A percentile compares a stretch with the other conserved stretches of the same genome.
Evolutionary conservation across 192 early-diverging fungal genomes (phyloP).

Genomic region (Backusella tarrabulga): DNA sequence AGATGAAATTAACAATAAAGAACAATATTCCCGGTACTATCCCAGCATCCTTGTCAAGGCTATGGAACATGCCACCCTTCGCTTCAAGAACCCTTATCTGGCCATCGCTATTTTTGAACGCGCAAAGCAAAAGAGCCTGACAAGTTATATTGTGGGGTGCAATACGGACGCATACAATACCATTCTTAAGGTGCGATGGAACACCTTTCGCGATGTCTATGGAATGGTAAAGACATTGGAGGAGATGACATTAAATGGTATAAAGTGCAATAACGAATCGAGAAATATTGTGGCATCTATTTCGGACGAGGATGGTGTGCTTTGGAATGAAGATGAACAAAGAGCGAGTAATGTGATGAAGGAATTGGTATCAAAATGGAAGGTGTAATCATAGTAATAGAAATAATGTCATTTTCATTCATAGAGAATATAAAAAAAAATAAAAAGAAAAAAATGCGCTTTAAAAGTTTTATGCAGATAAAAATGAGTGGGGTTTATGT

Average conservation of each 20-base stretch:
- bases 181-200: slow-evolving; percentile 35
- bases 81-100: slow-evolving; percentile 39
- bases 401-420: background rate
- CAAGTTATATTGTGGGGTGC: slow-evolving; percentile 40
- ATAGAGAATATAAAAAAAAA: too few relatives aligned
- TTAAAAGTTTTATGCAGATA: background rate
- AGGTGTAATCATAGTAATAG: background rate
- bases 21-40: slow-evolving; percentile 16
- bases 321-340: slow-evolving; percentile 29
- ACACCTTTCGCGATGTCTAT: slow-evolving; percentile 39
- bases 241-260: slow-evolving; percentile 42
- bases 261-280: slow-evolving; percentile 32
- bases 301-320: background rate
- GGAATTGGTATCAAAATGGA: slow-evolving; percentile 26
- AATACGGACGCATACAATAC: slow-evolving; percentile 36
- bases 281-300: slow-evolving; percentile 13
- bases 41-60: slow-evolving; percentile 7
- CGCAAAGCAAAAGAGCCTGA: slow-evolving; percentile 28
- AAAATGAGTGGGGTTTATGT: background rate
- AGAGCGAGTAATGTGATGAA: slow-evolving; percentile 21
- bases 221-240: slow-evolving; percentile 37
- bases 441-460: too few relatives aligned
- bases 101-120: slow-evolving; percentile 46
- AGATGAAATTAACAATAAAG: background rate
- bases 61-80: slow-evolving; percentile 21